These are phyloP conservation scores for Torrubiella hemipterigena DNA, from an alignment of 2,329 filamentous ascomycete genomes.

Conservation along the genomic window DNA sequence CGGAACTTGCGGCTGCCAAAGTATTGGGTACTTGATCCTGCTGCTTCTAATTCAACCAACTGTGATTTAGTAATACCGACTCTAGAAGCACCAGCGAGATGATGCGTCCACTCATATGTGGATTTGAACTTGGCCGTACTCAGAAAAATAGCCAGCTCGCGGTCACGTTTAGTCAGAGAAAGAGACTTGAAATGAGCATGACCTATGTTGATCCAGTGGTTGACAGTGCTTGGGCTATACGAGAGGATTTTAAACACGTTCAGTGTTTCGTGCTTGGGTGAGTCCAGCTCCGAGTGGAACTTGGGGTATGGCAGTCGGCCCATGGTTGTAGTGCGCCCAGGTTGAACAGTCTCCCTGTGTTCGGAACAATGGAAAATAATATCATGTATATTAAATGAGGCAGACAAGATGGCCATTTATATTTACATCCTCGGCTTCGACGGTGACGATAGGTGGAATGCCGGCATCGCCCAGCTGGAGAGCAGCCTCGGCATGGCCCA, in stretches of 20 bases:
- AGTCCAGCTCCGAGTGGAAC: neutral
- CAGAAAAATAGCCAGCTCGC: neutral
- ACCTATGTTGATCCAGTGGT: neutral
- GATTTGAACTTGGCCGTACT: neutral
- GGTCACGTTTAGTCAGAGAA: neutral
- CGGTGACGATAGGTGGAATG: too few species aligned
- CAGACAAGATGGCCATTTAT: too few species aligned
- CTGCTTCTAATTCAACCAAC: too few species aligned
- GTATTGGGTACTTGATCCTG: too few species aligned
- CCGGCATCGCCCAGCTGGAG: too few species aligned
- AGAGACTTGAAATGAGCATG: neutral
- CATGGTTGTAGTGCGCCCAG: too few species aligned
- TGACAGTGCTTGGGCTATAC: neutral
- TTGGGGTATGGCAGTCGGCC: neutral
- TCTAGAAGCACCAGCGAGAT: neutral
- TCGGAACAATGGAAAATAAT: too few species aligned
- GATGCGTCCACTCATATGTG: constrained; percentile 1
- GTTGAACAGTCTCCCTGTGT: too few species aligned
- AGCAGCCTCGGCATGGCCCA: too few species aligned
- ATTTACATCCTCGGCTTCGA: too few species aligned
- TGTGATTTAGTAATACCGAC: neutral
- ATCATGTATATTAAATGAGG: too few species aligned
- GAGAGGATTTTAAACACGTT: neutral
- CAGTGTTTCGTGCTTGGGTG: neutral
- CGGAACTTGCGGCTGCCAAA: too few species aligned